phyloP scores from a whole-genome alignment of 208 protist species.

The Jaenimonas drosophilae region DNA sequence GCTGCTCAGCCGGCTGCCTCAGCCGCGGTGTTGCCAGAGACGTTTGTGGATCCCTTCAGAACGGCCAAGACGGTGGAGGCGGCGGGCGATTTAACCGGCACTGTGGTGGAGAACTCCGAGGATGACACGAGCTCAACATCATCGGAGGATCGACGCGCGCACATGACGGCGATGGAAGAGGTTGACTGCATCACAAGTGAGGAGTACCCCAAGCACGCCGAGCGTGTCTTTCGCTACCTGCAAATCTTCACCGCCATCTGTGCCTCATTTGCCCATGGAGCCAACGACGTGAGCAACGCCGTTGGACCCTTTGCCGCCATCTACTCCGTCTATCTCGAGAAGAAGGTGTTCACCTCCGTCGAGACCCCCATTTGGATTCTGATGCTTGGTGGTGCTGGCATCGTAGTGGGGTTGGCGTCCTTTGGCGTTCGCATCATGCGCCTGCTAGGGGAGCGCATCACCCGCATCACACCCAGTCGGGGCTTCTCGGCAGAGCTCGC shows the following conservation, averaged over 20 bases:
- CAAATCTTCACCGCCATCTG: slow-evolving; percentile 57
- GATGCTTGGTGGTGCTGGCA: slow-evolving; percentile 40
- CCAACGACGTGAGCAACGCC: slow-evolving; percentile 66
- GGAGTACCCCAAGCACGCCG: slow-evolving; percentile 19
- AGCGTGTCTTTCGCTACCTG: slow-evolving; percentile 58
- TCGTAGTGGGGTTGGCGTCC: slow-evolving; percentile 59
- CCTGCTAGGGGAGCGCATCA: slow-evolving; percentile 15
- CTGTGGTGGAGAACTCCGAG: not conserved
- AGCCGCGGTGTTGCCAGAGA: slow-evolving; percentile 7
- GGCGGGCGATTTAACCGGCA: not conserved
- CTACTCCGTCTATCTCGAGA: slow-evolving; percentile 34
- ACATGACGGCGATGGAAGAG: too few relatives aligned
- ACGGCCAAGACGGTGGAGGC: slow-evolving; percentile 4
- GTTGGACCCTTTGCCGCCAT: slow-evolving; percentile 50
- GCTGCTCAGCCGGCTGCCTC: not conserved
- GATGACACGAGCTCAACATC: not conserved
- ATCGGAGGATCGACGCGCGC: too few relatives aligned
- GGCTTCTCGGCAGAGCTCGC: slow-evolving; percentile 50
- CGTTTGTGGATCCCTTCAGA: too few relatives aligned
- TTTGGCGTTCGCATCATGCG: slow-evolving; percentile 41
- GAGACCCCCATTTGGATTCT: slow-evolving; percentile 38
- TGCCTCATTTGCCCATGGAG: slow-evolving; percentile 55
- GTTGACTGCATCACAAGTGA: too few relatives aligned
- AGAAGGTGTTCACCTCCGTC: slow-evolving; percentile 3
- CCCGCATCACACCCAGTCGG: slow-evolving; percentile 40